Conservation (phyloP, 2,329 filamentous ascomycete genomes). For the Furcasterigmium sp. region DNA sequence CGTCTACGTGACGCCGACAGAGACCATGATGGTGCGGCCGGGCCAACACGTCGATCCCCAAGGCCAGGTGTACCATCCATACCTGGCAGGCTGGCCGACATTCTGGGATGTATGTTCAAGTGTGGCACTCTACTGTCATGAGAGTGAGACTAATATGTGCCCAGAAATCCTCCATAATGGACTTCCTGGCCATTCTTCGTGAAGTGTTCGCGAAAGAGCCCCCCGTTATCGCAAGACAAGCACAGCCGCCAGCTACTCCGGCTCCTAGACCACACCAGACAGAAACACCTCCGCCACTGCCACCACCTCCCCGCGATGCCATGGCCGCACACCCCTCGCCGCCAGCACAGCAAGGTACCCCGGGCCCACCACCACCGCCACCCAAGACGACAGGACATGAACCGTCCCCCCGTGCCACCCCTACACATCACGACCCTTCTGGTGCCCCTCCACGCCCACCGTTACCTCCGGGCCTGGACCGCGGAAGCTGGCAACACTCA, state of each 20-base stretch:
- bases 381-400: constrained; percentile 43
- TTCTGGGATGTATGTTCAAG: constrained; percentile 76
- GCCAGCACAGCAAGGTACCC: constrained; percentile 24
- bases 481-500: constrained; percentile 17
- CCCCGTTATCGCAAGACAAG: constrained; percentile 71
- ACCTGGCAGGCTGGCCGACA: constrained; percentile 81
- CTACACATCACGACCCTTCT: constrained; percentile 17
- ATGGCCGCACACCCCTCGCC: constrained; percentile 29
- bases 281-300: constrained; percentile 54
- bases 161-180: constrained; percentile 75
- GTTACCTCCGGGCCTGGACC: constrained; percentile 9
- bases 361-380: constrained; percentile 48
- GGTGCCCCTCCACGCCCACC: constrained; percentile 4
- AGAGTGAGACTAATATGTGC: constrained; percentile 12
- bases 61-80: constrained; percentile 92
- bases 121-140: neutral
- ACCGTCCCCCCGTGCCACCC: constrained; percentile 21
- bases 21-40: constrained; percentile 82
- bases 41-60: constrained; percentile 95
- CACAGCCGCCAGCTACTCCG: constrained; percentile 31
- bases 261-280: constrained; percentile 22
- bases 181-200: constrained; percentile 76
- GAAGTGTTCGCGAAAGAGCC: constrained; percentile 94
- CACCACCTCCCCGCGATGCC: constrained; percentile 65
- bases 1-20: constrained; percentile 81